phyloP scores from a whole-genome alignment of 805 yeast species.

The Wickerhamomyces pijperi region DNA sequence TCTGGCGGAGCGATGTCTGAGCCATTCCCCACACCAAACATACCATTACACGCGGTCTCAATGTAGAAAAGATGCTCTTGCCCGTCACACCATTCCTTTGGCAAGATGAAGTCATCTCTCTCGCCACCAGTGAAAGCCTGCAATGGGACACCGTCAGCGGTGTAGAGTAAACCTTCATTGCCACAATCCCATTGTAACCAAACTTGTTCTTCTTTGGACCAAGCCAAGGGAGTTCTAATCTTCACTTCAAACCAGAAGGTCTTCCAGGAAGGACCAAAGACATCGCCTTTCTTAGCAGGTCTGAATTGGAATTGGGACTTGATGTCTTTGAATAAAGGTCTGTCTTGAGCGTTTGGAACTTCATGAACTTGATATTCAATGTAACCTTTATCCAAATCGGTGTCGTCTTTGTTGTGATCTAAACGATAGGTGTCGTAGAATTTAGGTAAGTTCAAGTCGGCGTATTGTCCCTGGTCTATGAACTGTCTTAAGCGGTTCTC shows the following conservation, averaged over 20 bases:
- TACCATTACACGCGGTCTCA: conserved; percentile 89
- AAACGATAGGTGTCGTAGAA: conserved; percentile 58
- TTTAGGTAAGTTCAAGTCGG: conserved; percentile 63
- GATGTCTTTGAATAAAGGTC: conserved; percentile 32
- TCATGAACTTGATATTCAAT: conserved; percentile 57
- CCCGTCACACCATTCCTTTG: conserved; percentile 40
- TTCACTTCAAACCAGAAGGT: conserved; percentile 84
- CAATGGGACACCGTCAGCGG: conserved; percentile 50
- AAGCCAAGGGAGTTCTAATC: conserved; percentile 47
- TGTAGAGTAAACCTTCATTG: conserved; percentile 77
- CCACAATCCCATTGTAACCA: conserved; percentile 77
- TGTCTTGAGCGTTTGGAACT: conserved; percentile 47
- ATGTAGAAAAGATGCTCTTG: conserved; percentile 59
- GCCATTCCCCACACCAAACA: conserved; percentile 71
- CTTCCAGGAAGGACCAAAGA: conserved; percentile 93
- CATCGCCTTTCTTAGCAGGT: conserved; percentile 55
- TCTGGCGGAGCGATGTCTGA: conserved; percentile 58
- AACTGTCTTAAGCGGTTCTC: conserved; percentile 68
- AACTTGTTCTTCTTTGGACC: conserved; percentile 34
- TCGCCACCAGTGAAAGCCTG: conserved; percentile 85
- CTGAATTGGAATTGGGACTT: conserved; percentile 27
- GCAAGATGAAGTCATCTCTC: conserved; percentile 63
- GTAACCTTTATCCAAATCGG: conserved; percentile 26
- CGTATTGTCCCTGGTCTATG: conserved; percentile 70
- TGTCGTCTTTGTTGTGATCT: conserved; percentile 25